A percentile compares a stretch with the other conserved stretches of the same genome.
phyloP scores from a whole-genome alignment of 306 rosid genomes.

The Quercus berberidifolia region DNA sequence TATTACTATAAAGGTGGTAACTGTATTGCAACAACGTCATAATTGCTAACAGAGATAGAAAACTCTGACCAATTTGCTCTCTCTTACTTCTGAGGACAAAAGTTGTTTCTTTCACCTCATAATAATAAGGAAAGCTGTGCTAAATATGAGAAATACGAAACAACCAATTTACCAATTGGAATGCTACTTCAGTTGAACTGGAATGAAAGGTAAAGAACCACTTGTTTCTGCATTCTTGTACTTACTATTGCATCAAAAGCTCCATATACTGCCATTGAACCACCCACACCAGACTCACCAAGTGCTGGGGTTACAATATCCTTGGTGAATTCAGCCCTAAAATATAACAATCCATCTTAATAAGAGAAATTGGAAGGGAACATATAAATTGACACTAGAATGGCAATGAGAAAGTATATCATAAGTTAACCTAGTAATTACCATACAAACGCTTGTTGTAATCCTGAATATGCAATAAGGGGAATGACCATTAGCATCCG shows the following conservation, averaged over 20 bases:
- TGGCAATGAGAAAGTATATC: slow-evolving; percentile 14
- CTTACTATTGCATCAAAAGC: slow-evolving; percentile 96
- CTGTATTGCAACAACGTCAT: neutral
- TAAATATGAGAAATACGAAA: neutral
- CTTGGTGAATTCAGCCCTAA: slow-evolving; percentile 87
- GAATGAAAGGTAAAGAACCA: slow-evolving; percentile 10
- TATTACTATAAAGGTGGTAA: neutral
- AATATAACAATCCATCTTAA: slow-evolving; percentile 12
- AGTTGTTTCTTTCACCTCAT: neutral
- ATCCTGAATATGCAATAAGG: slow-evolving; percentile 90
- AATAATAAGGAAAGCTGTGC: neutral
- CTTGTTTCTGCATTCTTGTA: slow-evolving; percentile 17
- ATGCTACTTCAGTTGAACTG: neutral
- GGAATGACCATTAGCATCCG: slow-evolving; percentile 85
- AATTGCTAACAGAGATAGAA: neutral
- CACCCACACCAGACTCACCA: slow-evolving; percentile 94
- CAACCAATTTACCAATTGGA: neutral
- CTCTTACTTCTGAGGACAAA: neutral
- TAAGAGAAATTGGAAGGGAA: slow-evolving; percentile 6
- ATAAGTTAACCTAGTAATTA: slow-evolving; percentile 39
- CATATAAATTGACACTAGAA: slow-evolving; percentile 7
- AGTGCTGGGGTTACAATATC: slow-evolving; percentile 70
- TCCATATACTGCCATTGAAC: slow-evolving; percentile 91
- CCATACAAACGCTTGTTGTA: slow-evolving; percentile 98
- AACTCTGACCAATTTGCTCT: neutral